Percentiles rank a stretch among this genome's conserved stretches.
phyloP scores from a whole-genome alignment of 1,139 yeast species.

The Suhomyces wounanorum region DNA sequence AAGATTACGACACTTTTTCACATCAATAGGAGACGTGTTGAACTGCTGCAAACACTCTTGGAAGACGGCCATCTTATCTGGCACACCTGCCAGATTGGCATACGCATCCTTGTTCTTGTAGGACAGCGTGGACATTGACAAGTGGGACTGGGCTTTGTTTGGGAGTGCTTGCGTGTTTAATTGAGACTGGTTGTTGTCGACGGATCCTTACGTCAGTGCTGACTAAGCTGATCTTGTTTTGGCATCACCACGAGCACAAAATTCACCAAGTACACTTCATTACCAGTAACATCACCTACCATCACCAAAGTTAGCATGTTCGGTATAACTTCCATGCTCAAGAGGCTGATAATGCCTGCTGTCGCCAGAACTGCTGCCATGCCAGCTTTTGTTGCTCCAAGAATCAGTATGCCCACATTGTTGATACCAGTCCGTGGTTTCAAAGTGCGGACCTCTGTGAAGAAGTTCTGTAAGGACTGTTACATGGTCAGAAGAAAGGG shows the following conservation, averaged over 20 bases:
- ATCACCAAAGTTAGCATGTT: conserved; percentile 16
- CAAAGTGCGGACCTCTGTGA: conserved; percentile 72
- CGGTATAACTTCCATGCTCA: conserved; percentile 21
- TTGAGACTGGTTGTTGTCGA: conserved; percentile 13
- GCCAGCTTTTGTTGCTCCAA: conserved; percentile 17
- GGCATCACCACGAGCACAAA: neutral
- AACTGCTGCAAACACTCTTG: conserved; percentile 94
- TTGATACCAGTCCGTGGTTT: conserved; percentile 19
- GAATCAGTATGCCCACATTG: conserved; percentile 11
- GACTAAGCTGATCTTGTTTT: neutral
- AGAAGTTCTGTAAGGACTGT: conserved; percentile 89
- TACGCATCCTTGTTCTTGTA: conserved; percentile 83
- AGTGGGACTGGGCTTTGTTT: conserved; percentile 6
- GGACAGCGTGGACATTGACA: conserved; percentile 69
- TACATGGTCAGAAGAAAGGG: conserved; percentile 94
- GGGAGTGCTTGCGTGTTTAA: conserved; percentile 12
- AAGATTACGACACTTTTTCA: conserved; percentile 79
- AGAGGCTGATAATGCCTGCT: conserved; percentile 18
- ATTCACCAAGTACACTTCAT: neutral
- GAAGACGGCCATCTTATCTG: conserved; percentile 96
- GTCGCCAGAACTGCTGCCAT: conserved; percentile 15
- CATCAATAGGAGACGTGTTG: conserved; percentile 88
- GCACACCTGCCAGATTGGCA: conserved; percentile 51
- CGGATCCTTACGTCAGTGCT: neutral
- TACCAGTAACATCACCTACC: neutral